Evolutionary conservation across 164 flowering plant species (phyloP).

Genomic region (Tetracentron sinense): DNA sequence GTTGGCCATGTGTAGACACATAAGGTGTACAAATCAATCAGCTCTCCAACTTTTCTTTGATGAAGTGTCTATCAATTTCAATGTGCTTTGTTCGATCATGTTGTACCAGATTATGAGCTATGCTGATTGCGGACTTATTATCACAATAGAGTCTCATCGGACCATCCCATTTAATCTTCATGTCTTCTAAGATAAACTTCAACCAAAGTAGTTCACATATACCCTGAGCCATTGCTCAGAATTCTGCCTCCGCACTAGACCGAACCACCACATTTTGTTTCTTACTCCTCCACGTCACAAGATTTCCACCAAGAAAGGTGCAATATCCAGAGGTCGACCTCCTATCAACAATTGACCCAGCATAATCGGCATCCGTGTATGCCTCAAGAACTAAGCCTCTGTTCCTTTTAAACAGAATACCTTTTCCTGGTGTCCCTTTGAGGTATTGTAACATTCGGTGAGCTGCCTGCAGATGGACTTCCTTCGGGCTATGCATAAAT

Average conservation of each 20-base stretch:
- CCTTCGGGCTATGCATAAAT: conserved; percentile 10
- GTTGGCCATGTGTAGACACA: conserved; percentile 1
- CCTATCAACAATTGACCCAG: not conserved
- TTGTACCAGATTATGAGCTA: not conserved
- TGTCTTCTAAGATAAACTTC: not conserved
- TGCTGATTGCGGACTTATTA: not conserved
- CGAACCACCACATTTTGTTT: not conserved
- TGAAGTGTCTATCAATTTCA: not conserved
- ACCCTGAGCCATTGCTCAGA: not conserved
- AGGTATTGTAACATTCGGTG: conserved; percentile 2
- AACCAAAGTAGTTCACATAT: not conserved
- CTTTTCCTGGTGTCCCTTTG: conserved; percentile 3
- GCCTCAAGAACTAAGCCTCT: not conserved
- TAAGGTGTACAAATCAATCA: conserved; percentile 6
- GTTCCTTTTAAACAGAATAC: conserved; percentile 9
- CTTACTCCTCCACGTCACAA: not conserved
- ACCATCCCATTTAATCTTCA: not conserved
- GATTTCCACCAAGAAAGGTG: not conserved
- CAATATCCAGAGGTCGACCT: not conserved
- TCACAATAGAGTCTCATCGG: not conserved
- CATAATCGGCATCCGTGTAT: conserved; percentile 3
- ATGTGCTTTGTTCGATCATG: not conserved
- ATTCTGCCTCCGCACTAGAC: not conserved
- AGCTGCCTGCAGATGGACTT: not conserved
- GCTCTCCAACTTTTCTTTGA: not conserved